These are phyloP conservation scores for Trypanosoma melophagium DNA, from an alignment of 208 protist species.

Conservation along the genomic window DNA sequence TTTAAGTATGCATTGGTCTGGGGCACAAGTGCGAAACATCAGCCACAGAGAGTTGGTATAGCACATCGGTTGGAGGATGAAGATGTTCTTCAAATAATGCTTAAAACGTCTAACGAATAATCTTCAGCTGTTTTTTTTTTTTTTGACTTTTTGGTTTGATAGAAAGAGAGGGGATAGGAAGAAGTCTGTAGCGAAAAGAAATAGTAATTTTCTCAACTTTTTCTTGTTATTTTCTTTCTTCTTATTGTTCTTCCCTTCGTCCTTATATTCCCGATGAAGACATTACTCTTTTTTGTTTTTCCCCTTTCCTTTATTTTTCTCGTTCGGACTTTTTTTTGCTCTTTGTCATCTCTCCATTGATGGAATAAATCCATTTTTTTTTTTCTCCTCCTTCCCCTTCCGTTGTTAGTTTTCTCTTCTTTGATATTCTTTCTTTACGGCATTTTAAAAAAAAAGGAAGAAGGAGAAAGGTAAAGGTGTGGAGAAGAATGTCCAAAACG, in stretches of 20 bases:
- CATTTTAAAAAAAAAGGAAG: background rate
- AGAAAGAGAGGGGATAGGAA: background rate
- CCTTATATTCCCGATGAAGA: background rate
- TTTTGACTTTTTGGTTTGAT: constrained; percentile 10
- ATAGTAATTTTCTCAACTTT: too few relatives aligned
- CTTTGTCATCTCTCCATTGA: background rate
- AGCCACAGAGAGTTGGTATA: constrained; percentile 94
- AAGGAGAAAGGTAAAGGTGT: background rate
- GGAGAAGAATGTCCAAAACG: constrained; percentile 15
- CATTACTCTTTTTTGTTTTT: constrained; percentile 8
- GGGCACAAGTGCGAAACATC: constrained; percentile 96
- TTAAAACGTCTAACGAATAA: constrained; percentile 88
- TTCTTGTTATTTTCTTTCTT: too few relatives aligned
- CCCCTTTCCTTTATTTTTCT: constrained; percentile 15
- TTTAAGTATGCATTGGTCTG: constrained; percentile 96
- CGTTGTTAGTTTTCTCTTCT: constrained; percentile 3
- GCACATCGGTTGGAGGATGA: constrained; percentile 87
- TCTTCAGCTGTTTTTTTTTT: constrained; percentile 1
- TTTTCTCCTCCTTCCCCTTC: background rate
- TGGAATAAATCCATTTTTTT: background rate
- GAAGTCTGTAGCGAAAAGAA: too few relatives aligned
- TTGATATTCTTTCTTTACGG: background rate
- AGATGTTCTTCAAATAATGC: constrained; percentile 92
- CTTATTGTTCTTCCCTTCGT: too few relatives aligned
- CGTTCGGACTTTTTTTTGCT: background rate